phyloP scores from a whole-genome alignment of 169 alveolate species.

The Besnoitia besnoiti region DNA sequence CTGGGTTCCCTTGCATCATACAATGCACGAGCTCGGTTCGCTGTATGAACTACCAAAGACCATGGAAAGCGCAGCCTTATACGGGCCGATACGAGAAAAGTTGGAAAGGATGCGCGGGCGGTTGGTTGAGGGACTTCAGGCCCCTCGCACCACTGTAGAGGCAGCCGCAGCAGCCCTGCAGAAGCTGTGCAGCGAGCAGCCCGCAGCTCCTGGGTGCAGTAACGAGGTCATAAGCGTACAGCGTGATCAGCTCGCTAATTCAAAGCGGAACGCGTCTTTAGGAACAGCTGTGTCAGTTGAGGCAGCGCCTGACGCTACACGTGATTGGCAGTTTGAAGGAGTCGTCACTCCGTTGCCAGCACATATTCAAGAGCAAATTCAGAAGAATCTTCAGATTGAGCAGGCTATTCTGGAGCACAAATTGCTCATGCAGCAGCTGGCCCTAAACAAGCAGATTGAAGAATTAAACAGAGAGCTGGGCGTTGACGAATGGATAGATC shows the following conservation, averaged over 20 bases:
- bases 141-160: neutral
- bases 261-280: neutral
- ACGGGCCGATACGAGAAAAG: neutral
- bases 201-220: neutral
- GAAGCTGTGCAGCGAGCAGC: neutral
- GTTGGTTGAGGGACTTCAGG: neutral
- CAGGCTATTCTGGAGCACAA: slow-evolving; percentile 17
- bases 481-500: neutral
- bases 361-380: slow-evolving; percentile 14
- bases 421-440: slow-evolving; percentile 28
- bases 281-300: neutral
- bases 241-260: neutral
- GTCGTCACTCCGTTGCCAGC: neutral
- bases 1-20: neutral
- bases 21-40: neutral
- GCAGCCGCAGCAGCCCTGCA: neutral
- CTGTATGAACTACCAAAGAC: neutral
- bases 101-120: neutral
- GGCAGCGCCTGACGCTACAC: neutral
- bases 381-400: slow-evolving; percentile 19
- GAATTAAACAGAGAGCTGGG: neutral
- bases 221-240: neutral
- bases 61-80: neutral
- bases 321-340: neutral
- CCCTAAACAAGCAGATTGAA: slow-evolving; percentile 8